Evolutionary conservation across 129 eudicot genomes (phyloP).

Genomic region (Centaurea solstitialis): DNA sequence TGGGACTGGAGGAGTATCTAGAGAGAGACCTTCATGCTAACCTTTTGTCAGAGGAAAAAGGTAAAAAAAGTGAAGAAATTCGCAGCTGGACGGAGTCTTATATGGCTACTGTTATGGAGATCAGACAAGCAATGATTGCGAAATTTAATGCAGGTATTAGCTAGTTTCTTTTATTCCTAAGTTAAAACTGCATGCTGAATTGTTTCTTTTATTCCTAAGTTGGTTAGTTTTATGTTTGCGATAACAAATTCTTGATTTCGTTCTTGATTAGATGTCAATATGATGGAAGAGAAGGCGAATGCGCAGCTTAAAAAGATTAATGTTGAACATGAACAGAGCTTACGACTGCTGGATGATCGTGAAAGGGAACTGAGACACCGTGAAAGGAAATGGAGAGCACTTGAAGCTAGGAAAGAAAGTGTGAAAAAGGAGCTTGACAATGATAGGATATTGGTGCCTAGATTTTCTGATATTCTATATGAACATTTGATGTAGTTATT

Average conservation of each 20-base stretch:
- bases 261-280: background rate
- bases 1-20: slow-evolving; percentile 51
- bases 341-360: slow-evolving; percentile 35
- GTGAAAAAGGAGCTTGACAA: slow-evolving; percentile 52
- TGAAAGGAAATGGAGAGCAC: slow-evolving; percentile 43
- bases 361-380: slow-evolving; percentile 26
- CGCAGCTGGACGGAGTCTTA: slow-evolving; percentile 40
- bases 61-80: slow-evolving; percentile 48
- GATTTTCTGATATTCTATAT: background rate
- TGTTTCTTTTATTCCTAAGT: background rate
- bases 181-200: background rate
- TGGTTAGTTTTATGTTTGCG: background rate
- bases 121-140: slow-evolving; percentile 48
- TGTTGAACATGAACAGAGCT: slow-evolving; percentile 30
- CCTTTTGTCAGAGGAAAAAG: slow-evolving; percentile 32
- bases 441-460: slow-evolving; percentile 50
- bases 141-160: slow-evolving; percentile 43
- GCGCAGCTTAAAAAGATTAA: background rate
- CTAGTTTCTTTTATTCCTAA: no score
- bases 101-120: slow-evolving; percentile 38
- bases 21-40: slow-evolving; percentile 30
- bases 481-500: background rate
- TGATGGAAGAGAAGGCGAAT: background rate
- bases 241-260: background rate
- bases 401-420: slow-evolving; percentile 50